Evolutionary conservation across 768 basidiomycete genomes (phyloP), one percentile per base, ranked within the genome.

Genomic region (Tylopilus sp.): DNA sequence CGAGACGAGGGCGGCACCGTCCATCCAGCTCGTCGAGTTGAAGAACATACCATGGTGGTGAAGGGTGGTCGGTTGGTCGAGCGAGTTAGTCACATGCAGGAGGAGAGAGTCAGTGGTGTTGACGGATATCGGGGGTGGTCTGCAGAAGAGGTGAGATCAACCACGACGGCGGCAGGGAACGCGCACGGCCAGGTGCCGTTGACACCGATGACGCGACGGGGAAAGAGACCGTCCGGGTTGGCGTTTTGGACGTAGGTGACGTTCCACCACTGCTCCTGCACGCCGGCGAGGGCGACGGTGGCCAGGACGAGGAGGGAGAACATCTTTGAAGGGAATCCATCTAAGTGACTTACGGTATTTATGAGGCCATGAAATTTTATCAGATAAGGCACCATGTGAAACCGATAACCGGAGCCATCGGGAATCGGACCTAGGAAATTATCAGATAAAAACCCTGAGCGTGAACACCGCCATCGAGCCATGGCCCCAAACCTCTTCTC

Each of bases 11-110:
- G 81, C 70, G 1, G 96, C 92, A 33, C 96, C 96, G 68, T 98
- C 96, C 77, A 86, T 87, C 85, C 89, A 97, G 17, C 83, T 80
- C 0, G 88, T 80, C 2, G 81, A 78, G 67, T 94, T 95, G 78
- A 97, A 93, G 73, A 84, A 93, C 87, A 96, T 91, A 57, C 96
- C 96, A 71, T 97, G 95, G 65, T 95, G 88, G 68, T 98, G 96
- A 16, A 98, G 72, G 1, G 86, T 78, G 0, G 88, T 80, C 0
- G 85, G 79, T 25, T 73, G 58, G 49, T 87, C 83, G 50, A 95
- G 69, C 3, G 79, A 80, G 69, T 95, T 93, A 26, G 75, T 75
- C 6, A 85, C 83, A 65, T 98, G 94, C 0, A 98, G 77, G 25
- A 87, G 62, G 28, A 97, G 74, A 0, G 81, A 80, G 68, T 98